A percentile compares a stretch with the other conserved stretches of the same genome.
These are phyloP conservation scores for Ogataea haglerorum DNA, from an alignment of 805 yeast species.

Conservation along the genomic window DNA sequence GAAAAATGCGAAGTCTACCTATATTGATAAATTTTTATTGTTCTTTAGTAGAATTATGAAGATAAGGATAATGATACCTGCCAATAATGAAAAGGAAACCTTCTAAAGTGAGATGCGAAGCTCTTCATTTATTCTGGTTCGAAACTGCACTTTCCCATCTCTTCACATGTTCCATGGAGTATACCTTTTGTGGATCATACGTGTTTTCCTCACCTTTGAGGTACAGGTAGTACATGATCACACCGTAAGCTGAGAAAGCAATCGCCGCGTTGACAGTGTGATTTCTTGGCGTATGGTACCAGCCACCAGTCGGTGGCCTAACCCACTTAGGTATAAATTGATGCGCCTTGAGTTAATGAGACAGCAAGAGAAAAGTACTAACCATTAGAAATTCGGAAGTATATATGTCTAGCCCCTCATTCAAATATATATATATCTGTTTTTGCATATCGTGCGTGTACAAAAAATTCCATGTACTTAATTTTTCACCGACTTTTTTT, in stretches of 20 bases:
- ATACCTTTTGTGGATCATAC: conserved; percentile 35
- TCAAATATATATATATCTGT: neutral
- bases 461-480: conserved; percentile 8
- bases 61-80: too few relatives aligned
- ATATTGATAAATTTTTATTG: conserved; percentile 27
- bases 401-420: conserved; percentile 3
- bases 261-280: conserved; percentile 42
- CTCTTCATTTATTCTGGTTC: too few relatives aligned
- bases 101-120: too few relatives aligned
- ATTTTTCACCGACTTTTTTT: conserved; percentile 15
- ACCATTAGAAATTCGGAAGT: neutral
- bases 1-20: conserved; percentile 50
- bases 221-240: conserved; percentile 33
- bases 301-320: conserved; percentile 51
- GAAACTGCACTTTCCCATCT: conserved; percentile 45
- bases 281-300: conserved; percentile 53
- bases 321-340: conserved; percentile 33
- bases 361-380: too few relatives aligned
- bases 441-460: neutral
- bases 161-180: conserved; percentile 37
- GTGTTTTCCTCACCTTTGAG: conserved; percentile 36
- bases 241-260: conserved; percentile 39
- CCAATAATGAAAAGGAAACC: too few relatives aligned
- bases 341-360: neutral
- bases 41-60: too few relatives aligned